Base-by-base conservation (phyloP, 306 rosid species). In the Dryas alaskensis region DNA sequence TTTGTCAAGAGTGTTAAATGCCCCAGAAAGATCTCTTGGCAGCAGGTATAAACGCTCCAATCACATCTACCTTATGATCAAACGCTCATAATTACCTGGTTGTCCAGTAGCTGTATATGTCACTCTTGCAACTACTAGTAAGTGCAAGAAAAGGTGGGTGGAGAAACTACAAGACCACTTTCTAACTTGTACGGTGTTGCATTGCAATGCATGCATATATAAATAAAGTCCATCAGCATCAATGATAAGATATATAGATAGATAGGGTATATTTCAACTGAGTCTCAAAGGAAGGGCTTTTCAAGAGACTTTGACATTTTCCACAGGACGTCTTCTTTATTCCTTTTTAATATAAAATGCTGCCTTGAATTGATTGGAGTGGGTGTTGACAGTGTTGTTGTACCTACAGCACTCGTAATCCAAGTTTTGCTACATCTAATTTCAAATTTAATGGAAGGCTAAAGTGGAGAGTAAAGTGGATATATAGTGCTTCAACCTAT, bases 351-450 rank as follows among this genome's bases (percentile, higher is more conserved):
- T 44, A 31, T 31, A 31, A 31, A 31, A 31, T 31, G 37, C 37
- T 31, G 10, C 65, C 57, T 58, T 72, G 67, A 31, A 31, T 31
- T 31, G 2, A 63, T 72, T 59, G 76, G 67, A 46, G 76, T 72
- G 75, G 75, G 54, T 57, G 54, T 22, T 22, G 22, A 22, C 22
- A 22, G 22, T 22, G 22, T 44, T 57, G 66, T 71, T 31, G 37
- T 31, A 2, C 37, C 37, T 31, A 31, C 37, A 31, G 37, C 3
- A 2, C 37, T 31, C 37, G 37, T 31, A 31, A 0, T 31, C 37
- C 37, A 31, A 31, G 37, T 31, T 31, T 31, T 31, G 37, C 2
- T 1, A 31, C 37, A 31, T 31, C 37, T 31, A 31, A 31, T 31
- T 31, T 31, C 37, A 31, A 31, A 31, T 31, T 31, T 31, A 31